phyloP scores from a whole-genome alignment of 345 rosid genomes.

The Pelargonium nanum region DNA sequence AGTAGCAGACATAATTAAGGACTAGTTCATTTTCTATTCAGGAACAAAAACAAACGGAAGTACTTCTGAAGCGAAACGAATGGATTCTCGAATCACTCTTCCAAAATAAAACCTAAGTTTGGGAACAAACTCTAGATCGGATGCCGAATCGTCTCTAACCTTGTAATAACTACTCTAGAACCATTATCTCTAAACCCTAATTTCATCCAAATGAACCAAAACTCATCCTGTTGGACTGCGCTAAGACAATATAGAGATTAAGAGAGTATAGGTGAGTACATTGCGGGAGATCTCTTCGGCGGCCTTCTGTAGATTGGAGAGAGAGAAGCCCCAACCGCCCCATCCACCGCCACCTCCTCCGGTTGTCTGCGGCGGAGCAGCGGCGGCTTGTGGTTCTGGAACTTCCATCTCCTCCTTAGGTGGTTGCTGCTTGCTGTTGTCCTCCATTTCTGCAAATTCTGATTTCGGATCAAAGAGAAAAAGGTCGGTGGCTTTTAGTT shows the following conservation, averaged over 20 bases:
- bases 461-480: not conserved
- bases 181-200: not conserved
- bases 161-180: not conserved
- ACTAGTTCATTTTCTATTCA: too few species aligned
- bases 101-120: too few species aligned
- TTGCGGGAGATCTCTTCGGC: conserved; percentile 89
- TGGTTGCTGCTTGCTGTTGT: conserved; percentile 16
- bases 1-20: too few species aligned
- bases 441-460: conserved; percentile 30
- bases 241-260: not conserved
- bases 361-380: conserved; percentile 4
- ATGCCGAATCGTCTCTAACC: not conserved
- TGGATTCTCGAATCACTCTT: too few species aligned
- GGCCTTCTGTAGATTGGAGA: conserved; percentile 90
- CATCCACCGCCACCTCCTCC: conserved; percentile 37
- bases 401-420: conserved; percentile 17
- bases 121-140: not conserved
- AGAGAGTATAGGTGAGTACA: conserved; percentile 26
- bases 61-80: too few species aligned
- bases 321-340: conserved; percentile 88
- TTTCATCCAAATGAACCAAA: not conserved
- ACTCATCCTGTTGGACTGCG: too few species aligned
- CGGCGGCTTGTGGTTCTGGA: conserved; percentile 10
- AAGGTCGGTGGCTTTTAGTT: not conserved
- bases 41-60: too few species aligned